Base-by-base conservation (phyloP, 495 filamentous ascomycete species). In the Pseudotulostoma volvatum region DNA sequence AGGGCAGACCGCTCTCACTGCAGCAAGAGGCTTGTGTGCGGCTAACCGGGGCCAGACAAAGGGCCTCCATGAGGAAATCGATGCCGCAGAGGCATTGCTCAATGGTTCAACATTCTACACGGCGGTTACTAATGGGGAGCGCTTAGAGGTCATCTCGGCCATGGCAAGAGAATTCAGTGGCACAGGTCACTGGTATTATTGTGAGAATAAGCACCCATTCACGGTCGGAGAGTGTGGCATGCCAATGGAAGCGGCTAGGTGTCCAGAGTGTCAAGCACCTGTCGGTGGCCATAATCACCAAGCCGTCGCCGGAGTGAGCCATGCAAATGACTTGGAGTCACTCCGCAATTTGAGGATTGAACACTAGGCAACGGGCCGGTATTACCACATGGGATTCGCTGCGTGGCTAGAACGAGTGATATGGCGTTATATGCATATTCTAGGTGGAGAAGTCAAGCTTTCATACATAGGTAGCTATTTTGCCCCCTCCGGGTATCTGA, bases 181-280 rank as follows among this genome's bases (percentile, higher is more conserved):
- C 3, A 73, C 65, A 8, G 73, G 76, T 0, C 73, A 78, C 51
- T 80, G 74, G 76, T 81, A 81, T 55, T 60, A 57, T 3, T 81
- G 74, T 41, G 51, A 33, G 32, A 80, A 80, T 53, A 66, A 67
- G 2, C 72, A 81, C 50, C 74, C 77, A 47, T 82, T 82, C 46
- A 73, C 76, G 0, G 49, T 82, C 11, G 78, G 78, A 1, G 69
- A 84, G 43, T 85, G 79, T 47, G 80, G 79, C 11, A 71, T 75
- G 65, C 72, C 77, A 0, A 80, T 78, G 67, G 44, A 81, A 51
- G 37, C 42, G 31, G 65, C 75, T 1, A 47, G 49, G 16, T 85
- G 80, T 39, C 77, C 80, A 1, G 63, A 82, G 41, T 85, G 78
- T 48, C 64, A 60, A 2, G 63, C 58, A 2, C 41, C 55, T 1